Base-by-base conservation (phyloP, 768 basidiomycete species). In the Trametes sanguinea region DNA sequence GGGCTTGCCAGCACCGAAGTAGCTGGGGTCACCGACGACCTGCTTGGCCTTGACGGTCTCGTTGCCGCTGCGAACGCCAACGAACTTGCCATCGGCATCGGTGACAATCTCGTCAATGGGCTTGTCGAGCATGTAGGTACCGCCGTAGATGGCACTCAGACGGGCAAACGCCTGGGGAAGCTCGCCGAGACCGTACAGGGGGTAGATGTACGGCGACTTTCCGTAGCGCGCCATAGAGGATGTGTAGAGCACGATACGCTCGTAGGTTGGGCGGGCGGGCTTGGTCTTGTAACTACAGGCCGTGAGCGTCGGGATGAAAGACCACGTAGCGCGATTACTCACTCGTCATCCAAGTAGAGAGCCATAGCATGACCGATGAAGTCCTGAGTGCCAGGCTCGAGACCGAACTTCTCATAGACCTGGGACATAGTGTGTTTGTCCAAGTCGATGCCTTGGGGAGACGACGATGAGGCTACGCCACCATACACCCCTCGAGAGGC, bases 341-440 rank as follows among this genome's bases (percentile, higher is more conserved):
- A 98, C 94, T 95, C 92, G 72, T 99, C 97, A 70, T 98, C 95
- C 42, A 98, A 83, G 78, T 98, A 95, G 50, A 99, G 85, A 2
- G 96, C 97, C 97, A 99, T 98, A 57, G 97, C 94, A 72, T 99
- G 97, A 32, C 97, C 97, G 73, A 99, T 89, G 76, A 99, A 99
- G 77, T 99, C 97, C 75, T 98, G 95, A 50, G 97, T 98, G 42
- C 96, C 97, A 62, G 93, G 83, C 76, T 98, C 97, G 45, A 99
- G 81, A 22, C 96, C 95, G 71, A 98, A 99, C 74, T 97, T 96
- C 79, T 92, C 89, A 74, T 98, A 99, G 6, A 99, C 91, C 27
- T 85, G 82, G 76, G 88, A 91, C 97, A 99, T 99, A 67, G 84
- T 89, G 70, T 94, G 88, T 74, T 74, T 90, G 75, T 98, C 94